Conservation (phyloP, 2,329 filamentous ascomycete genomes). For the Exserohilum rostratum region DNA sequence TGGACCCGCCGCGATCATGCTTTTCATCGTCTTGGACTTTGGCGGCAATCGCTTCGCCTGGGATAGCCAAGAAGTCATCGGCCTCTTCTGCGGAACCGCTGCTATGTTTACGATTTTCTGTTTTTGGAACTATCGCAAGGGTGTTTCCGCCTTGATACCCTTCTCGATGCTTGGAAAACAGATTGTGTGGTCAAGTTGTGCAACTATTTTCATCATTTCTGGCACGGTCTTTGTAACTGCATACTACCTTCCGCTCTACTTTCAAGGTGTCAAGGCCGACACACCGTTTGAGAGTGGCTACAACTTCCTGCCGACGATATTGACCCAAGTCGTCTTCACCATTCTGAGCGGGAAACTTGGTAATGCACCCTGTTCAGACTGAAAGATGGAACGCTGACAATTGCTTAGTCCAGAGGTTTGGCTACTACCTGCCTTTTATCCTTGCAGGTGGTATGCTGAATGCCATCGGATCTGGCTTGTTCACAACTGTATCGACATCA, state of each 20-base stretch:
- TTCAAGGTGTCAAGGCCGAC: constrained; percentile 67
- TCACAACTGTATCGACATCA: neutral
- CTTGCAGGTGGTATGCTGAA: constrained; percentile 15
- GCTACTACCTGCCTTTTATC: constrained; percentile 53
- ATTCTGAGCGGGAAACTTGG: constrained; percentile 49
- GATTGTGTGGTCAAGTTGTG: constrained; percentile 39
- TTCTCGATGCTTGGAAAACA: constrained; percentile 10
- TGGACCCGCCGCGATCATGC: constrained; percentile 53
- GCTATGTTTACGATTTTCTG: constrained; percentile 56
- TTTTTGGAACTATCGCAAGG: constrained; percentile 61
- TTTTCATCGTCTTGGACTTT: constrained; percentile 58
- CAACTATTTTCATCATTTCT: constrained; percentile 64
- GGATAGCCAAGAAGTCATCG: constrained; percentile 58
- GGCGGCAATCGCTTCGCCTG: constrained; percentile 57
- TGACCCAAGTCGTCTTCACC: constrained; percentile 44
- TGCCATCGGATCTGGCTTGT: neutral
- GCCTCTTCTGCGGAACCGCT: constrained; percentile 56
- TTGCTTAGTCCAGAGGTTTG: constrained; percentile 40
- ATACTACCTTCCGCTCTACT: constrained; percentile 74
- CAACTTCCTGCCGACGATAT: constrained; percentile 20
- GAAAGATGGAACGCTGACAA: constrained; percentile 17
- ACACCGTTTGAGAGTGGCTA: constrained; percentile 38
- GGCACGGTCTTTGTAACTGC: constrained; percentile 64
- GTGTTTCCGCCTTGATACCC: constrained; percentile 68
- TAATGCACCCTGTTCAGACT: neutral